phyloP scores from a whole-genome alignment of 2,329 filamentous ascomycete species.

The Gnomoniopsis smithogilvyi region DNA sequence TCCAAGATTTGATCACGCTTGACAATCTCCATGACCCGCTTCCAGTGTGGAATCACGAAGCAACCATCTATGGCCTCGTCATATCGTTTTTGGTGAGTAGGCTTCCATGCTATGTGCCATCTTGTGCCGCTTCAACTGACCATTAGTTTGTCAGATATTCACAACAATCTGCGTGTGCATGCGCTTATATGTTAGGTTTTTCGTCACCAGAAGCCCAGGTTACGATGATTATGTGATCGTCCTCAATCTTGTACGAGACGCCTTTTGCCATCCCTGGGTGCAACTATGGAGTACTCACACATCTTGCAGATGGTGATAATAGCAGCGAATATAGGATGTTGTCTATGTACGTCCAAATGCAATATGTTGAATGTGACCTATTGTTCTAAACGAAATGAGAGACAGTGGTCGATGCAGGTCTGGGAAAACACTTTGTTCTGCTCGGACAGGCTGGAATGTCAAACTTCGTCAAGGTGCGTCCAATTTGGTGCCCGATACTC shows the following conservation, averaged over 20 bases:
- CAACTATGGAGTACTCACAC: neutral
- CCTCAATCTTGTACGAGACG: neutral
- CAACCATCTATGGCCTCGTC: neutral
- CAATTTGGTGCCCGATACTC: neutral
- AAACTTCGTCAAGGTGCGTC: conserved; percentile 1
- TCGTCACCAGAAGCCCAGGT: conserved; percentile 5
- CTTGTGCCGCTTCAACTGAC: neutral
- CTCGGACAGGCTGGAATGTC: conserved; percentile 1
- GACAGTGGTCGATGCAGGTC: neutral
- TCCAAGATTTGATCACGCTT: neutral
- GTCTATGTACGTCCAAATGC: neutral
- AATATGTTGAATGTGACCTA: neutral
- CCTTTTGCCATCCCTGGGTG: no score
- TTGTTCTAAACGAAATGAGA: neutral
- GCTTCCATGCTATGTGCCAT: neutral
- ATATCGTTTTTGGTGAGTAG: neutral
- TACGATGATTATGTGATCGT: conserved; percentile 3
- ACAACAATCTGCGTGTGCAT: neutral
- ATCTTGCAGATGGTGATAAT: neutral
- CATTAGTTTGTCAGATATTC: neutral
- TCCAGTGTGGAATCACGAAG: neutral
- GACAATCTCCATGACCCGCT: neutral
- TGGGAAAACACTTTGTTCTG: conserved; percentile 2
- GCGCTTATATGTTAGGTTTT: conserved; percentile 1
- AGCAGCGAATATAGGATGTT: conserved; percentile 9